Percentiles rank a stretch among this genome's conserved stretches.
phyloP scores from a whole-genome alignment of 129 eudicot genomes.

The Artemisia annua region DNA sequence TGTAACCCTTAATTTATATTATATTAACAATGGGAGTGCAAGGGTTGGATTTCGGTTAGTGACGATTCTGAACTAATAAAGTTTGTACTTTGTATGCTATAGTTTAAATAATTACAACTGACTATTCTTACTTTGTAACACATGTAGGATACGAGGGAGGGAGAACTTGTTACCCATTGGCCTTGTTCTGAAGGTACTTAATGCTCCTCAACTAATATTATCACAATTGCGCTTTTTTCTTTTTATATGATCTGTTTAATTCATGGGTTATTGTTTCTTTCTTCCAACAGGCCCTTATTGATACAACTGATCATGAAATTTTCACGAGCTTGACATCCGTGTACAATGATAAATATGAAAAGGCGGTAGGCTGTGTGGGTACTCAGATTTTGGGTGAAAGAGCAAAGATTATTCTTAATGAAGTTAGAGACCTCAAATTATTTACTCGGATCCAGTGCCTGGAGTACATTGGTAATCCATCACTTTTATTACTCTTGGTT shows the following conservation, averaged over 20 bases:
- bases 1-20: constrained; percentile 74
- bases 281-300: constrained; percentile 66
- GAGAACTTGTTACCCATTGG: constrained; percentile 95
- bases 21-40: constrained; percentile 91
- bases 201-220: background rate
- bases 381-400: constrained; percentile 93
- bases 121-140: constrained; percentile 13
- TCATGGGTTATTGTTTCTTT: background rate
- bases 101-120: background rate
- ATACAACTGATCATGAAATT: constrained; percentile 82
- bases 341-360: constrained; percentile 61
- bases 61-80: background rate
- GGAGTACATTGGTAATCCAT: constrained; percentile 68
- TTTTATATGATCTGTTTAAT: background rate
- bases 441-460: constrained; percentile 68
- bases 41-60: constrained; percentile 96
- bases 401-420: constrained; percentile 84
- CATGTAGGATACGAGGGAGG: constrained; percentile 82
- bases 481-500: background rate
- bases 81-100: background rate
- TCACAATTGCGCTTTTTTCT: background rate
- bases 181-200: constrained; percentile 58
- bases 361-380: constrained; percentile 85
- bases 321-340: constrained; percentile 73
- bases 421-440: constrained; percentile 62